These are phyloP conservation scores for Erodium texanum DNA, from an alignment of 441 rosid species.

Conservation along the genomic window DNA sequence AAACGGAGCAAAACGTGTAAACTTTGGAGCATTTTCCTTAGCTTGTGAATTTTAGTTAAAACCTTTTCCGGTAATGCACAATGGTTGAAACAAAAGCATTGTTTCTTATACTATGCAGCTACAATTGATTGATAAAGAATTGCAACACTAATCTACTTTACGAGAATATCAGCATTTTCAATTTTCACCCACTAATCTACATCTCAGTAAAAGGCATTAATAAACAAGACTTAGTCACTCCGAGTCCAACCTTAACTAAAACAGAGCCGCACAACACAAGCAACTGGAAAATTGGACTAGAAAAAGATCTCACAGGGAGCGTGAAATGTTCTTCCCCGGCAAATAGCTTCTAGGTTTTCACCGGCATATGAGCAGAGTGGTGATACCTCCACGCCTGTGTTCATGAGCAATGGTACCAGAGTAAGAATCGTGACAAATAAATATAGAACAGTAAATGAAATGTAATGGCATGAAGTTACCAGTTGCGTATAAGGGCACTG, in stretches of 20 bases:
- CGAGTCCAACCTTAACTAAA: neutral
- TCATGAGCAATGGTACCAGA: neutral
- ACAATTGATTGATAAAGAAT: neutral
- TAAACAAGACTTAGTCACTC: neutral
- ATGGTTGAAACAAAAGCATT: no score
- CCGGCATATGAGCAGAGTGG: slow-evolving; percentile 80
- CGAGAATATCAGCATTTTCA: neutral
- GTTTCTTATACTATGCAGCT: no score
- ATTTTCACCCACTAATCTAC: neutral
- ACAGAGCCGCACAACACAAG: neutral
- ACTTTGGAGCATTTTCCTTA: no score
- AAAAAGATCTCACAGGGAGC: slow-evolving; percentile 90
- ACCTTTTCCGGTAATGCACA: no score
- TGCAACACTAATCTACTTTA: neutral
- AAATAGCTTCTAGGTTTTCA: slow-evolving; percentile 82
- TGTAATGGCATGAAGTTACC: slow-evolving; percentile 41
- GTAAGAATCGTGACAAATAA: neutral
- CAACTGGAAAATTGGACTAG: slow-evolving; percentile 22
- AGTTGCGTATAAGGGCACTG: slow-evolving; percentile 84
- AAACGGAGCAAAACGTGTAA: no score
- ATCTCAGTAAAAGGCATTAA: neutral
- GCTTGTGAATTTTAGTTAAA: no score
- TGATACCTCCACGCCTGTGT: slow-evolving; percentile 90
- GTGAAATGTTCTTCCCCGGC: slow-evolving; percentile 94
- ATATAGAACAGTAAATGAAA: neutral